A percentile compares a stretch with the other conserved stretches of the same genome.
Conservation (phyloP, 805 yeast species). For the Metschnikowia cubensis region DNA sequence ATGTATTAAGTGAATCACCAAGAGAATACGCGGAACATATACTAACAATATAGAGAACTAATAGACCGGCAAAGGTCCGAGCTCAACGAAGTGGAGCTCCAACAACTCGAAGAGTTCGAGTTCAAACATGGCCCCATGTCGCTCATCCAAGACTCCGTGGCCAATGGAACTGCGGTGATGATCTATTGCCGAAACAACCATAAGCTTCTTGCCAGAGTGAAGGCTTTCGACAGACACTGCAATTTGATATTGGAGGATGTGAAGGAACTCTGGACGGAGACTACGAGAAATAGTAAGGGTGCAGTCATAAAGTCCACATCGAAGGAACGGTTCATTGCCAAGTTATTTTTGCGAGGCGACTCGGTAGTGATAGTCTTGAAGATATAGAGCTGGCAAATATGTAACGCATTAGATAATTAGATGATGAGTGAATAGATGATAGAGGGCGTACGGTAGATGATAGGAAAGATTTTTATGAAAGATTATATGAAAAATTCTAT, state of each 20-base stretch:
- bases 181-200: slow-evolving; percentile 92
- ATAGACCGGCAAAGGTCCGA: slow-evolving; percentile 75
- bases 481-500: no score
- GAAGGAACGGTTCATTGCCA: slow-evolving; percentile 72
- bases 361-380: slow-evolving; percentile 81
- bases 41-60: slow-evolving; percentile 51
- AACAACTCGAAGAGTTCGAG: slow-evolving; percentile 83
- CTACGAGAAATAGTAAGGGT: slow-evolving; percentile 58
- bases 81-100: slow-evolving; percentile 72
- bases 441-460: no score
- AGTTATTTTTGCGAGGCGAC: slow-evolving; percentile 92
- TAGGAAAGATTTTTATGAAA: no score
- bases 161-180: slow-evolving; percentile 69
- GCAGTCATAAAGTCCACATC: slow-evolving; percentile 64
- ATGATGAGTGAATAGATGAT: no score
- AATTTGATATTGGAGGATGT: slow-evolving; percentile 91
- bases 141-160: slow-evolving; percentile 77
- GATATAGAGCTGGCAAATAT: slow-evolving; percentile 17
- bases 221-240: slow-evolving; percentile 94
- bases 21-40: slow-evolving; percentile 1
- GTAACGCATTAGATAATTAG: no score
- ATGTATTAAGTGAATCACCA: slow-evolving; percentile 7
- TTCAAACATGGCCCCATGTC: slow-evolving; percentile 89
- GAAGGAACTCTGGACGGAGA: slow-evolving; percentile 78
- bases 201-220: slow-evolving; percentile 82